Evolutionary conservation across 805 yeast species (phyloP).

Genomic region (Tetrapisispora namnaoensis): DNA sequence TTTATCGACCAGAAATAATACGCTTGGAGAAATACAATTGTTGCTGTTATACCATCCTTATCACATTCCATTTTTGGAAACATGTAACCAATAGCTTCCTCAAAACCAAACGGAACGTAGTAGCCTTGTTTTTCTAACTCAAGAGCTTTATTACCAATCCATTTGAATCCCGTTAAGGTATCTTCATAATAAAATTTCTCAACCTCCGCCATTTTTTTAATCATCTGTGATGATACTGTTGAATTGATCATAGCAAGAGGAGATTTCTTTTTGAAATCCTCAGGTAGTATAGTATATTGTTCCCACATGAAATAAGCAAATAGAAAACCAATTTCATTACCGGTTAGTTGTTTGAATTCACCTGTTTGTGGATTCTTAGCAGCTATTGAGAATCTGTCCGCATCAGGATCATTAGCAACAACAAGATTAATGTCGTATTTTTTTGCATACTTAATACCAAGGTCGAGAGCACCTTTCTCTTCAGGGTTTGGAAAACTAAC

Average conservation of each 20-base stretch:
- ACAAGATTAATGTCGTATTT: constrained; percentile 41
- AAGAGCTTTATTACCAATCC: constrained; percentile 89
- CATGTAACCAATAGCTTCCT: constrained; percentile 96
- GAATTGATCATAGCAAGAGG: constrained; percentile 56
- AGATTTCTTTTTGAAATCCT: constrained; percentile 31
- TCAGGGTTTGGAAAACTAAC: constrained; percentile 93
- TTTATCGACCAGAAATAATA: constrained; percentile 41
- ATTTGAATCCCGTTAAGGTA: constrained; percentile 91
- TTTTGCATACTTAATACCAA: constrained; percentile 53
- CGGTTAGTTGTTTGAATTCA: constrained; percentile 72
- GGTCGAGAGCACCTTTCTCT: constrained; percentile 79
- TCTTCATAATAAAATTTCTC: constrained; percentile 60
- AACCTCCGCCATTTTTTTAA: constrained; percentile 53
- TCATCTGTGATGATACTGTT: constrained; percentile 84
- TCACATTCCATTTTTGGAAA: constrained; percentile 66
- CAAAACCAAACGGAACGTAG: constrained; percentile 79
- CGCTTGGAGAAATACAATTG: constrained; percentile 64
- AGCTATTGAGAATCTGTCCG: constrained; percentile 85
- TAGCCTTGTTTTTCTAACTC: constrained; percentile 56
- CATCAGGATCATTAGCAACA: constrained; percentile 93
- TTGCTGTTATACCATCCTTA: constrained; percentile 86
- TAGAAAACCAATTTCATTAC: constrained; percentile 81
- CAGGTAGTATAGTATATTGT: constrained; percentile 15
- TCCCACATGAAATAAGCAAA: constrained; percentile 61
- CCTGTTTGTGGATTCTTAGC: constrained; percentile 33